A percentile compares a stretch with the other conserved stretches of the same genome.
phyloP scores from a whole-genome alignment of 305 asterid species.

The Solanum hybrid region DNA sequence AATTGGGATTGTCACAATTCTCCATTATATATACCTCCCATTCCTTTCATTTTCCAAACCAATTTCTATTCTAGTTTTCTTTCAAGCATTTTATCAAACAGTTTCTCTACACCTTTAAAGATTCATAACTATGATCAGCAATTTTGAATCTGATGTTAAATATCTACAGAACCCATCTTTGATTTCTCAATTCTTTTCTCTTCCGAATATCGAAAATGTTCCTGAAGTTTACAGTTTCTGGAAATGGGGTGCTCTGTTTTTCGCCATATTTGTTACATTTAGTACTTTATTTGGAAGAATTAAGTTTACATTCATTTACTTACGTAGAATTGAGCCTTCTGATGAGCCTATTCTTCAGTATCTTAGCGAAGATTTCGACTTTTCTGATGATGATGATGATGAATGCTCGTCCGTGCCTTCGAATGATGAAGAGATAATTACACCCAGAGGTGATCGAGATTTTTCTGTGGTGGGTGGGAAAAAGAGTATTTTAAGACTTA shows the following conservation, averaged over 20 bases:
- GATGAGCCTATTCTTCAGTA: slow-evolving; percentile 20
- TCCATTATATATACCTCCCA: not conserved
- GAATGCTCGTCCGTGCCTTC: slow-evolving; percentile 24
- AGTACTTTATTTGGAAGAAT: slow-evolving; percentile 43
- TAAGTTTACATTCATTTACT: slow-evolving; percentile 38
- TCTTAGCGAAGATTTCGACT: slow-evolving; percentile 33
- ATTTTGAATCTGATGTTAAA: slow-evolving; percentile 61
- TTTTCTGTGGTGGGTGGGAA: slow-evolving; percentile 30
- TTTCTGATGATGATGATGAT: slow-evolving; percentile 33
- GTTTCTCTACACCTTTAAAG: not conserved
- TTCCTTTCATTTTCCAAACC: not conserved
- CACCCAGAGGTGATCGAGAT: slow-evolving; percentile 19
- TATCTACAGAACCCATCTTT: slow-evolving; percentile 52
- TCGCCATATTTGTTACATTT: slow-evolving; percentile 58
- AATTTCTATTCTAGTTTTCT: slow-evolving; percentile 6
- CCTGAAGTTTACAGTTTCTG: slow-evolving; percentile 35
- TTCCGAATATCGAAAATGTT: slow-evolving; percentile 8
- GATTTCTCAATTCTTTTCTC: slow-evolving; percentile 28
- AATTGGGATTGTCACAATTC: not conserved
- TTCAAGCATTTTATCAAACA: not conserved
- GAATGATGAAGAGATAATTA: not conserved
- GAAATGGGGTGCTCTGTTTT: slow-evolving; percentile 79
- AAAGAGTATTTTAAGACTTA: slow-evolving; percentile 23
- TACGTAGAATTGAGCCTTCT: slow-evolving; percentile 39
- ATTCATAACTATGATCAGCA: slow-evolving; percentile 31